Evolutionary conservation across 495 filamentous ascomycete genomes (phyloP).

Genomic region (Talaromyces ruber): DNA sequence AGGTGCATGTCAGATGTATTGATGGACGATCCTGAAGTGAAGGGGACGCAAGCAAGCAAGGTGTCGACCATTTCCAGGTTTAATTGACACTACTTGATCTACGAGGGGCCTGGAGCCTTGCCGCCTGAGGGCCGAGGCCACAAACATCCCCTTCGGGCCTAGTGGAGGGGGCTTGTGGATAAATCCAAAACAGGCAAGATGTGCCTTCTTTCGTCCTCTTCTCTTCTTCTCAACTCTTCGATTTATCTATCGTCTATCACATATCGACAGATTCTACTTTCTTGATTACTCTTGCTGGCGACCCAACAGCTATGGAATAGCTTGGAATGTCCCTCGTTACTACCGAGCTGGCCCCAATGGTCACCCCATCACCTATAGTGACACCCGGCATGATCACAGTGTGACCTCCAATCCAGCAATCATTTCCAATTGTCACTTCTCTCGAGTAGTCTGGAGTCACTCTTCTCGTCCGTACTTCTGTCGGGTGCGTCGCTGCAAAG

Average conservation of each 20-base stretch:
- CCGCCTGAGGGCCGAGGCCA: not conserved
- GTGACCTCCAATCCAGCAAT: conserved; percentile 39
- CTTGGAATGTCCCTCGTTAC: conserved; percentile 31
- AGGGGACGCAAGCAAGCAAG: not conserved
- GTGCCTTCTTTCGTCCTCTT: not conserved
- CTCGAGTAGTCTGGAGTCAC: conserved; percentile 26
- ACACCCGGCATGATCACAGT: conserved; percentile 36
- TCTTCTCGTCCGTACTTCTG: conserved; percentile 25
- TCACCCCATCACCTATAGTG: conserved; percentile 33
- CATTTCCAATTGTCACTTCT: conserved; percentile 28
- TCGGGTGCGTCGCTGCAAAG: conserved; percentile 36
- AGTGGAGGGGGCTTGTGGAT: not conserved
- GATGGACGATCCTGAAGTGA: not conserved
- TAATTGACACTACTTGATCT: not conserved
- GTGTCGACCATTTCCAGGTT: not conserved
- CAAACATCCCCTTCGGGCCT: not conserved
- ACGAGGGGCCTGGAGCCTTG: not conserved
- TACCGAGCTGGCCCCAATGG: conserved; percentile 34
- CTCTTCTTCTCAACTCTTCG: not conserved
- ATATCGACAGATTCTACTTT: conserved; percentile 17
- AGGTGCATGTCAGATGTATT: not conserved
- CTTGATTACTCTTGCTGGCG: conserved; percentile 27
- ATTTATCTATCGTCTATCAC: not conserved
- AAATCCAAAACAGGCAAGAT: not conserved
- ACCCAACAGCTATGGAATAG: conserved; percentile 27